Percentiles rank a stretch among this genome's conserved stretches.
phyloP scores from a whole-genome alignment of 306 rosid genomes.

The Gillenia trifoliata region DNA sequence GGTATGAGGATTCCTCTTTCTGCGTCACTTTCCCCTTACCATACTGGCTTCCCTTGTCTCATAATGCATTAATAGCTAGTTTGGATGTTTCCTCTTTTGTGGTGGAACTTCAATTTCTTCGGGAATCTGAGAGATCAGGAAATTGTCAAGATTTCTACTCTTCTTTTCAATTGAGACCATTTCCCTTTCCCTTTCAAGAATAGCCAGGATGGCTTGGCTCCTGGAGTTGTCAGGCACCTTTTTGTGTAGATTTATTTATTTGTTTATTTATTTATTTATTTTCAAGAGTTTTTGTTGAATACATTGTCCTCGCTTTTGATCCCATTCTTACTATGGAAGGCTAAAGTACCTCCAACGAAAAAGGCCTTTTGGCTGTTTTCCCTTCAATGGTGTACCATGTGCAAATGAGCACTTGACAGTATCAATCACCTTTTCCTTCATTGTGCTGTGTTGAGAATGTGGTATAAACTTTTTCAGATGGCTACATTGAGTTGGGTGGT shows the following conservation, averaged over 20 bases:
- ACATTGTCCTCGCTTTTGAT: neutral
- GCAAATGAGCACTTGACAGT: neutral
- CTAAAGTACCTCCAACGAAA: neutral
- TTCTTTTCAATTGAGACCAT: neutral
- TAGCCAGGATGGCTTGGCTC: neutral
- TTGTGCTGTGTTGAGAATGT: neutral
- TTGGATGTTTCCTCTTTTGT: neutral
- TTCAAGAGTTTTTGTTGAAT: neutral
- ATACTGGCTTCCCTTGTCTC: neutral
- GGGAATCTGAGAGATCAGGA: neutral
- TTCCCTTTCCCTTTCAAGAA: neutral
- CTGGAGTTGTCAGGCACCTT: neutral
- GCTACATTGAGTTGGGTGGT: neutral
- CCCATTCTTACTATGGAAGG: neutral
- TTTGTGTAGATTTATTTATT: neutral
- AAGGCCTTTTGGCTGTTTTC: neutral
- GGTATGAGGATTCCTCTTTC: neutral
- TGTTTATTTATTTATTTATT: too few species aligned
- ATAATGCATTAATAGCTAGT: neutral
- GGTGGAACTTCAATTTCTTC: neutral
- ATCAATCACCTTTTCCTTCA: neutral
- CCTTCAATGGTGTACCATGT: neutral
- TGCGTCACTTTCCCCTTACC: neutral
- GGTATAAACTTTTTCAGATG: neutral
- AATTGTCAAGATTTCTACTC: neutral